Base-by-base conservation (phyloP, 495 filamentous ascomycete species). In the Penicillium mononematosum region DNA sequence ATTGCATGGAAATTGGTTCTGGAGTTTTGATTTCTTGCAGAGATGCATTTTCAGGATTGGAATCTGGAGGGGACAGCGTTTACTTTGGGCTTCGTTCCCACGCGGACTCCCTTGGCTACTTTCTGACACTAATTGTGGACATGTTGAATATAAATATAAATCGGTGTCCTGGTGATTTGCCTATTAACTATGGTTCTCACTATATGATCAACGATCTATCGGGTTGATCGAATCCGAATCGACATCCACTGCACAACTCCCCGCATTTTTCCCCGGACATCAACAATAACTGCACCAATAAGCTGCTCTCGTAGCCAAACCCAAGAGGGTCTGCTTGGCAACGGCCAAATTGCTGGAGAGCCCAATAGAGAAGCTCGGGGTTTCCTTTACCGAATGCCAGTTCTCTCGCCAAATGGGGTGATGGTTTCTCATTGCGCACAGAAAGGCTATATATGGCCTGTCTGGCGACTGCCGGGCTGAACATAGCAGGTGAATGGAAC, bases 201-300 rank as follows among this genome's bases (percentile, higher is more conserved):
- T 31, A 16, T 19, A 44, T 32, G 42, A 19, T 43, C 22, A 10
- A 34, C 42, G 36, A 47, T 45, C 34, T 31, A 29, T 60, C 60
- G 64, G 64, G 54, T 20, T 58, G 55, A 63, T 58, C 53, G 31
- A 58, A 41, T 20, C 60, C 59, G 59, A 65, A 53, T 50, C 39
- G 36, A 25, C 45, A 11, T 25, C 43, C 24, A 6, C 19, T 17
- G 16, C 34, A 20, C n/a, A 54, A 11, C 5, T 24, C 63, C 63
- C 63, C 63, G 60, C 63, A 66, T 66, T 53, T 60, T 14, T 10
- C 20, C 47, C 54, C 60, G 51, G 58, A 6, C 25, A 29, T 48
- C 22, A 47, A 63, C 51, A 66, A 66, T 60, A 60, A 66, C 53
- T 60, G 63, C 60, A 66, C 60, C 60, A 66, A 63, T 66, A 47